These are phyloP conservation scores for Symbiodinium natans DNA, from an alignment of 73 alveolate species.

Conservation along the genomic window DNA sequence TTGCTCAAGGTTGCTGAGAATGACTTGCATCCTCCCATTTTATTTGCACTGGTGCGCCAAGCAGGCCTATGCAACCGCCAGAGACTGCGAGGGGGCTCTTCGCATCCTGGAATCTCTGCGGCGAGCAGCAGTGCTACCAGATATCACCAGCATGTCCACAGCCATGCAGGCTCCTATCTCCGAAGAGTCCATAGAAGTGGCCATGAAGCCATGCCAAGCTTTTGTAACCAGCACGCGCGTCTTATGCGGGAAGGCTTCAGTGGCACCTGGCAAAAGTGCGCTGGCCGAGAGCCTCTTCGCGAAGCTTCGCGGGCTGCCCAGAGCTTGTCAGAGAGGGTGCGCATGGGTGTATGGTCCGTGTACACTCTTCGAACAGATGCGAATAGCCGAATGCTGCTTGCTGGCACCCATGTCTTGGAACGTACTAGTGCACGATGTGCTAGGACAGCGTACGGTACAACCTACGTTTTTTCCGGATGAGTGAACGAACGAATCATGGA, in stretches of 20 bases:
- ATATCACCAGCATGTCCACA: background rate
- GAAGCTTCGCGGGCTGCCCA: background rate
- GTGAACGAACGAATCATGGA: background rate
- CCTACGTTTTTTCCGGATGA: background rate
- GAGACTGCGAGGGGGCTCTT: background rate
- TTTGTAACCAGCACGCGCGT: too few species aligned
- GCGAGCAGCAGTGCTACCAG: background rate
- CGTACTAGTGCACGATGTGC: too few species aligned
- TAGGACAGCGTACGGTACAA: too few species aligned
- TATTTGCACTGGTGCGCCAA: background rate
- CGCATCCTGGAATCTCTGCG: background rate
- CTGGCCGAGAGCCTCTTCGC: background rate
- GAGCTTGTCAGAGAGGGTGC: too few species aligned
- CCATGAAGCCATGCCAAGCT: too few species aligned
- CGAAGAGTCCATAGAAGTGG: too few species aligned
- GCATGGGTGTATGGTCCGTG: too few species aligned
- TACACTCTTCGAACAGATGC: too few species aligned
- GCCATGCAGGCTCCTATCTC: slow-evolving; percentile 21
- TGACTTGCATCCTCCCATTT: background rate
- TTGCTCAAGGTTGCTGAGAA: slow-evolving; percentile 24
- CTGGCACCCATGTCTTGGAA: too few species aligned
- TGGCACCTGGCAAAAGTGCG: background rate
- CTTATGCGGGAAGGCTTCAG: background rate
- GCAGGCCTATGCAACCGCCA: background rate
- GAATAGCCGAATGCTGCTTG: too few species aligned